Conservation (phyloP, 2,329 filamentous ascomycete genomes). For the Elsinoe ampelina region DNA sequence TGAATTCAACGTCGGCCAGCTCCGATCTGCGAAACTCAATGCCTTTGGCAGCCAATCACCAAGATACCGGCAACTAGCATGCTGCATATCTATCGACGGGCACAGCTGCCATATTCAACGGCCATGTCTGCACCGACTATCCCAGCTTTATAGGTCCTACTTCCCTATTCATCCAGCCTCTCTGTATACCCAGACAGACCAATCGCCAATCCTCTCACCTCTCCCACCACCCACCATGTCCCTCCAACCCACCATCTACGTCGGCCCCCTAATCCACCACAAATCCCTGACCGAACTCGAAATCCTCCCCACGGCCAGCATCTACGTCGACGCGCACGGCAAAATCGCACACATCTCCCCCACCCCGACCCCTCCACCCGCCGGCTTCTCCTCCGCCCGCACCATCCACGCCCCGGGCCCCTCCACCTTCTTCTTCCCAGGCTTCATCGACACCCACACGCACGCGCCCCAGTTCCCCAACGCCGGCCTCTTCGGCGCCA, state of each 20-base stretch:
- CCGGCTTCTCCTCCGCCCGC: conserved; percentile 35
- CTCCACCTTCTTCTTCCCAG: conserved; percentile 68
- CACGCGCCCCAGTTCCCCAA: conserved; percentile 96
- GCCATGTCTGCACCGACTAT: not conserved
- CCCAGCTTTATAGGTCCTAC: not conserved
- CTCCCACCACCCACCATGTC: not conserved
- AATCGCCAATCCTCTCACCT: not conserved
- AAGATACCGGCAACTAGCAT: not conserved
- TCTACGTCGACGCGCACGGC: conserved; percentile 45
- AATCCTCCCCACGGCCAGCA: conserved; percentile 37
- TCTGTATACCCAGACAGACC: not conserved
- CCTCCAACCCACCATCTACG: conserved; percentile 38
- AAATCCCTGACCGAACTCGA: conserved; percentile 40
- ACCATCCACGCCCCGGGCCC: conserved; percentile 34
- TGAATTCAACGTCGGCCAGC: conserved; percentile 11
- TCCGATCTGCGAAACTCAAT: conserved; percentile 7
- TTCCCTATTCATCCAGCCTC: not conserved
- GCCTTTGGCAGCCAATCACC: not conserved
- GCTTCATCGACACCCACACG: conserved; percentile 87
- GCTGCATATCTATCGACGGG: not conserved
- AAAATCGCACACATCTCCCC: conserved; percentile 33
- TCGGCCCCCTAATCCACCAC: conserved; percentile 54
- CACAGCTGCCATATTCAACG: too few species aligned
- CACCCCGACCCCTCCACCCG: conserved; percentile 16
- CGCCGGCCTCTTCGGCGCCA: conserved; percentile 83